Evolutionary conservation across 257 asterid species (phyloP).

Genomic region (Marsdenia floribunda): DNA sequence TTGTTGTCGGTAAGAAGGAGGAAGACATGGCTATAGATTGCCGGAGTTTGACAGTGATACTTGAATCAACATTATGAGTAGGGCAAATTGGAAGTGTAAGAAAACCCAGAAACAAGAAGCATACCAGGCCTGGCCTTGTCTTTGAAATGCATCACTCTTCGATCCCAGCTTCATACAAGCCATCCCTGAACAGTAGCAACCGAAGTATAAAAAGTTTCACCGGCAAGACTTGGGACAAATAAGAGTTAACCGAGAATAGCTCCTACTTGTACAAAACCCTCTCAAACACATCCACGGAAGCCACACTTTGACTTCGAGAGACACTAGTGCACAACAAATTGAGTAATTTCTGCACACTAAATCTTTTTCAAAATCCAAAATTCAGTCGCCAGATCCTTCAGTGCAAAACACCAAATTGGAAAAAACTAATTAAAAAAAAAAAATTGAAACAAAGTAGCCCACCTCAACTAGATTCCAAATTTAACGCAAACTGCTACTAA

Average conservation of each 20-base stretch:
- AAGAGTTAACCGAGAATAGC: background rate
- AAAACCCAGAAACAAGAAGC: conserved; percentile 6
- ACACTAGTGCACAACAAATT: background rate
- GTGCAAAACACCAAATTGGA: conserved; percentile 4
- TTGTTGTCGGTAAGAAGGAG: no score
- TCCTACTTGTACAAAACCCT: conserved; percentile 13
- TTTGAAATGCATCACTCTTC: conserved; percentile 82
- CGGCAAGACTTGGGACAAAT: conserved; percentile 5
- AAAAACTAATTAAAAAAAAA: background rate
- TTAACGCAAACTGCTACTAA: conserved; percentile 24
- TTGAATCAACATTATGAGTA: background rate
- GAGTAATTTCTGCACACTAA: conserved; percentile 5
- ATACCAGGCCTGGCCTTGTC: conserved; percentile 93
- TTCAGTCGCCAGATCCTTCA: conserved; percentile 6
- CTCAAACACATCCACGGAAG: conserved; percentile 17
- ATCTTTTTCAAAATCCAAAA: conserved; percentile 16
- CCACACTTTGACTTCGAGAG: background rate
- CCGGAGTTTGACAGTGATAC: background rate
- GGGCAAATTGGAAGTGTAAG: conserved; percentile 8
- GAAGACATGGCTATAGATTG: no score
- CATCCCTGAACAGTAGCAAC: conserved; percentile 34
- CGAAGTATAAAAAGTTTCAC: conserved; percentile 5
- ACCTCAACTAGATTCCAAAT: conserved; percentile 15
- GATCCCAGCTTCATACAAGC: conserved; percentile 99
- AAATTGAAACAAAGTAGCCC: conserved; percentile 16